phyloP scores from a whole-genome alignment of 306 rosid species.

The Cucurbita maxima region DNA sequence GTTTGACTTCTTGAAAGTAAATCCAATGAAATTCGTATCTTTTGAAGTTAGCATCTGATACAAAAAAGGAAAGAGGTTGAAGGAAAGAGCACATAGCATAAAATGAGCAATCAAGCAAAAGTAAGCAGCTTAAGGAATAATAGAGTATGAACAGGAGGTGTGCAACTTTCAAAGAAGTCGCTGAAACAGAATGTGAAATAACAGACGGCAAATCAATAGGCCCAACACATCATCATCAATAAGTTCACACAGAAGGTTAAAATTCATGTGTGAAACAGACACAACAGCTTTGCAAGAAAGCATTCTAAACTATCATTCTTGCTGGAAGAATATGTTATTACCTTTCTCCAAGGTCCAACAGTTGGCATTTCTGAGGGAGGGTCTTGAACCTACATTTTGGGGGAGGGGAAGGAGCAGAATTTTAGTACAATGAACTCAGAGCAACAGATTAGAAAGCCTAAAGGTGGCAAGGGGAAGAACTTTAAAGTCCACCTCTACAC shows the following conservation, averaged over 20 bases:
- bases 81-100: background rate
- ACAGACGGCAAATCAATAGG: background rate
- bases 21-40: conserved; percentile 93
- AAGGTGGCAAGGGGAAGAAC: background rate
- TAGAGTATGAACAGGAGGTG: background rate
- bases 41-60: conserved; percentile 94
- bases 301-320: background rate
- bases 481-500: background rate
- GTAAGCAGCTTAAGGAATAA: background rate
- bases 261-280: background rate
- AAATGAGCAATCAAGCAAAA: background rate
- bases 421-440: background rate
- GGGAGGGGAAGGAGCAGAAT: background rate
- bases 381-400: conserved; percentile 48
- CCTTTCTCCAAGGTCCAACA: conserved; percentile 99
- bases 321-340: conserved; percentile 9
- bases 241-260: too few species aligned
- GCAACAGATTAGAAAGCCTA: background rate
- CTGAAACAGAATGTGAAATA: background rate
- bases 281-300: background rate
- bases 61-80: background rate
- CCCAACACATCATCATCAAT: too few species aligned
- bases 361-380: conserved; percentile 61
- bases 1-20: conserved; percentile 80
- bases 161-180: background rate